Conservation (phyloP, 2,329 filamentous ascomycete species). For the Blastomyces silverae region DNA sequence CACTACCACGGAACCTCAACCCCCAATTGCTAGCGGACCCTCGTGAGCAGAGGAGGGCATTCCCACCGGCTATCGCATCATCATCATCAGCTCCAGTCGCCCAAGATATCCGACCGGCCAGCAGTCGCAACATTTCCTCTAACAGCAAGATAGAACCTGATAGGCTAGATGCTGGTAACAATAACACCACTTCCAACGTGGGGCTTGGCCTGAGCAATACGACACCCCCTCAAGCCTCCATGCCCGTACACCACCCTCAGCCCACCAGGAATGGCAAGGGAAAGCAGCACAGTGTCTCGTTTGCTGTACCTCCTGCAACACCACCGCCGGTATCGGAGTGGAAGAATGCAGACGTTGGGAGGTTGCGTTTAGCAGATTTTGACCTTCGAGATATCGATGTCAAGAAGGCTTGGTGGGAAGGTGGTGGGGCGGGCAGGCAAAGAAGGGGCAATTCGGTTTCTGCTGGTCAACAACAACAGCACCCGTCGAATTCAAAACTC, state of each 20-base stretch:
- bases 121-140: neutral
- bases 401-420: slow-evolving; percentile 72
- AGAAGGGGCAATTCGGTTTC: slow-evolving; percentile 43
- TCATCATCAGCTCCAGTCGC: neutral
- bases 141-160: slow-evolving; percentile 3
- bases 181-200: neutral
- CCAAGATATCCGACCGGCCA: neutral
- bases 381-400: slow-evolving; percentile 48
- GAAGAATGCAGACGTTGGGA: slow-evolving; percentile 60
- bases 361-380: slow-evolving; percentile 53
- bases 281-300: slow-evolving; percentile 40
- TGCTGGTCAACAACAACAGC: slow-evolving; percentile 21
- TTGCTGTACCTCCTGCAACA: slow-evolving; percentile 43
- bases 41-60: neutral
- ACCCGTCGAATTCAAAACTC: slow-evolving; percentile 30
- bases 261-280: slow-evolving; percentile 24
- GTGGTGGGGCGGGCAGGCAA: slow-evolving; percentile 41
- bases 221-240: slow-evolving; percentile 16
- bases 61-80: neutral
- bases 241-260: slow-evolving; percentile 19
- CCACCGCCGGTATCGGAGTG: slow-evolving; percentile 53
- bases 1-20: slow-evolving; percentile 14
- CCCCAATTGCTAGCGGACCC: slow-evolving; percentile 3
- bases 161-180: neutral
- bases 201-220: slow-evolving; percentile 14